Percentiles rank a stretch among this genome's conserved stretches.
Evolutionary conservation across 495 filamentous ascomycete species (phyloP).

Genomic region (Ascobolus immersus): DNA sequence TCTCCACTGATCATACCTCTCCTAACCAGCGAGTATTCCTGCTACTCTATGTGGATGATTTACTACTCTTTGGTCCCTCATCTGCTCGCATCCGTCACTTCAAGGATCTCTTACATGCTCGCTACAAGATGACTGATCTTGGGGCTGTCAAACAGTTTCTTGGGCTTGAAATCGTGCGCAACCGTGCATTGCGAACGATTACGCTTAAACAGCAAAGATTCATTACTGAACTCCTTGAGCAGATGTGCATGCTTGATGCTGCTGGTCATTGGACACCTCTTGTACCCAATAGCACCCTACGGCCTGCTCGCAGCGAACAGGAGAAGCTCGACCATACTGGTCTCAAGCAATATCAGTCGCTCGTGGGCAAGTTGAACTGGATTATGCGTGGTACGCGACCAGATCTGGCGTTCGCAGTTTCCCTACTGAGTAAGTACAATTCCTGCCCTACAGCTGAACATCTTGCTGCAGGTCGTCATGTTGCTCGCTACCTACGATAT

Average conservation of each 20-base stretch:
- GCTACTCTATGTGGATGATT: neutral
- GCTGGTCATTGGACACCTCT: no score
- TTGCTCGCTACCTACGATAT: slow-evolving; percentile 8
- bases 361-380: slow-evolving; percentile 14
- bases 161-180: neutral
- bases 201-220: neutral
- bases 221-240: neutral
- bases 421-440: slow-evolving; percentile 3
- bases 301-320: no score
- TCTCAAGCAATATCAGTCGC: no score
- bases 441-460: slow-evolving; percentile 1
- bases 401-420: slow-evolving; percentile 10
- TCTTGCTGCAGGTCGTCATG: slow-evolving; percentile 2
- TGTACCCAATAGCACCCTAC: no score
- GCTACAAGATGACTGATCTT: neutral
- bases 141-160: neutral
- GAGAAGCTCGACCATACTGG: no score
- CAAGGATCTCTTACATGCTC: neutral
- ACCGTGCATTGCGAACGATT: no score
- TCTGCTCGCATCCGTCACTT: neutral
- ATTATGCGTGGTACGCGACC: slow-evolving; percentile 9
- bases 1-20: neutral
- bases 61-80: neutral
- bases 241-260: neutral
- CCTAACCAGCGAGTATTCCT: neutral